Percentiles rank a stretch among this genome's conserved stretches.
Conservation (phyloP, 176 grass and related monocot species). For the Calamus simplicifolius region DNA sequence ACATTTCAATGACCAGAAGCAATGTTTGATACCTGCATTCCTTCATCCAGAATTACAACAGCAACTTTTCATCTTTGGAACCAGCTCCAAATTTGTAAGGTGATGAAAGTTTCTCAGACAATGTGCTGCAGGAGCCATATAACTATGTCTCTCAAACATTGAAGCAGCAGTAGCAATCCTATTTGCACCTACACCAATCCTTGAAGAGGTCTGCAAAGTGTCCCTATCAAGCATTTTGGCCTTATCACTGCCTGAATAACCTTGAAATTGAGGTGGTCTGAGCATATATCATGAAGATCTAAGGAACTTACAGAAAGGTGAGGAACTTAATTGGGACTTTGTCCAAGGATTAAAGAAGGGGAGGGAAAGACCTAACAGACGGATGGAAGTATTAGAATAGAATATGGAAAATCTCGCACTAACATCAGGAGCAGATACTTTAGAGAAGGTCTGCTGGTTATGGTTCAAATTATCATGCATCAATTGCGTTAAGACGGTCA, state of each 20-base stretch:
- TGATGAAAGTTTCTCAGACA: background rate
- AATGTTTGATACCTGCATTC: slow-evolving; percentile 61
- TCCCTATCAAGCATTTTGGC: slow-evolving; percentile 64
- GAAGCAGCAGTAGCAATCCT: slow-evolving; percentile 45
- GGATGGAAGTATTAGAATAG: too few relatives aligned
- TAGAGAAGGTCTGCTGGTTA: too few relatives aligned
- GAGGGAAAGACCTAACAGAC: too few relatives aligned
- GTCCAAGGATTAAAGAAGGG: too few relatives aligned
- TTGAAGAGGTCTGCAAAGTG: slow-evolving; percentile 40
- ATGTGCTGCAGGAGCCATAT: slow-evolving; percentile 9
- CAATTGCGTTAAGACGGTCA: too few relatives aligned
- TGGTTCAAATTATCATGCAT: too few relatives aligned
- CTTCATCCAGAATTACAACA: slow-evolving; percentile 71
- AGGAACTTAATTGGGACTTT: too few relatives aligned
- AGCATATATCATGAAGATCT: too few relatives aligned
- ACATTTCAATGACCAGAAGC: too few relatives aligned
- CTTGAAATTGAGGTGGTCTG: slow-evolving; percentile 20
- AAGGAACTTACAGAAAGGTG: too few relatives aligned
- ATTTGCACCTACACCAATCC: slow-evolving; percentile 56
- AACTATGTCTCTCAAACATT: slow-evolving; percentile 48
- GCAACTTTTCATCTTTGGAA: slow-evolving; percentile 37
- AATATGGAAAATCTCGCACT: too few relatives aligned
- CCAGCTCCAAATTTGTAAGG: slow-evolving; percentile 6
- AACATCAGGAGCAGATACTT: too few relatives aligned
- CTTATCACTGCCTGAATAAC: slow-evolving; percentile 68